phyloP scores from a whole-genome alignment of 2,329 filamentous ascomycete genomes.

The Leptographium procerum region DNA sequence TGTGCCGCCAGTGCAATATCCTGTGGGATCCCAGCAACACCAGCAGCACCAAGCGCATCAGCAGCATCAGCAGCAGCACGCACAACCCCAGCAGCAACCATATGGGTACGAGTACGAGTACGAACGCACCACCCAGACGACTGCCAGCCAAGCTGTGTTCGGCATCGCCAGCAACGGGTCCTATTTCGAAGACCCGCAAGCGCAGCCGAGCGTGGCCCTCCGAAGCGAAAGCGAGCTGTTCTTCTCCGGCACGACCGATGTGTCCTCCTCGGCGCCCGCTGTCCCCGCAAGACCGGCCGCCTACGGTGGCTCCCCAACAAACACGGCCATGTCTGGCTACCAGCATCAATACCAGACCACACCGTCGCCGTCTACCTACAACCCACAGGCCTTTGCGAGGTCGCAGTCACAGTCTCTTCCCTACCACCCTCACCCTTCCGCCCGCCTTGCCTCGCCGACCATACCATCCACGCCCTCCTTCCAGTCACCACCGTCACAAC shows the following conservation, averaged over 20 bases:
- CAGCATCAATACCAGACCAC: slow-evolving; percentile 39
- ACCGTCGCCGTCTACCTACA: slow-evolving; percentile 47
- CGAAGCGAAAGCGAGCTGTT: slow-evolving; percentile 51
- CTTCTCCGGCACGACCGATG: slow-evolving; percentile 36
- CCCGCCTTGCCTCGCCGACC: slow-evolving; percentile 27
- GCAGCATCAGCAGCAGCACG: background rate
- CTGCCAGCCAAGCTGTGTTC: slow-evolving; percentile 41
- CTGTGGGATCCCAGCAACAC: slow-evolving; percentile 30
- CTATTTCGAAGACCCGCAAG: slow-evolving; percentile 30
- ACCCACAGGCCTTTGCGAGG: slow-evolving; percentile 54
- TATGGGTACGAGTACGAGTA: slow-evolving; percentile 8
- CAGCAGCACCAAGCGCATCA: slow-evolving; percentile 3
- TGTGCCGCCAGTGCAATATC: slow-evolving; percentile 54
- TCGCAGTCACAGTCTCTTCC: slow-evolving; percentile 40
- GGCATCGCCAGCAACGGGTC: slow-evolving; percentile 53
- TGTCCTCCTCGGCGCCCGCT: slow-evolving; percentile 11
- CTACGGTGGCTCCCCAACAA: slow-evolving; percentile 26
- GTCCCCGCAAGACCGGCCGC: slow-evolving; percentile 17
- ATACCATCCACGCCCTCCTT: slow-evolving; percentile 19
- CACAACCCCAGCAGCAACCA: slow-evolving; percentile 1
- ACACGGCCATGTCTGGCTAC: slow-evolving; percentile 36
- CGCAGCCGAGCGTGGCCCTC: slow-evolving; percentile 10
- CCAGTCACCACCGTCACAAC: slow-evolving; percentile 26
- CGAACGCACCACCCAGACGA: slow-evolving; percentile 16
- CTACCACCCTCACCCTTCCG: slow-evolving; percentile 21